These are phyloP conservation scores for Pythium phragmiticola DNA, from an alignment of 352 stramenopile species.

Conservation along the genomic window DNA sequence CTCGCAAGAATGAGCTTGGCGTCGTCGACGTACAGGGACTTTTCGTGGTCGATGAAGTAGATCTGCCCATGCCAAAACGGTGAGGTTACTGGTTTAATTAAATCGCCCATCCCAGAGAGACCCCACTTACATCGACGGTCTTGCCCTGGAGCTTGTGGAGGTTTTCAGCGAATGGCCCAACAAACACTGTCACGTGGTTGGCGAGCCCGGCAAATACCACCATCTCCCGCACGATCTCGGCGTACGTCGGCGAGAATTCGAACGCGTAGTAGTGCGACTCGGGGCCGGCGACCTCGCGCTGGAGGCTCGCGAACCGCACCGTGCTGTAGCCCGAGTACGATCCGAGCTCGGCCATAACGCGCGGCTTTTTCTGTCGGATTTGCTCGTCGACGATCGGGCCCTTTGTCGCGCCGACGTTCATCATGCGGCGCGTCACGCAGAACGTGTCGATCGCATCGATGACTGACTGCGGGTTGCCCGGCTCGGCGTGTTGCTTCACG, in stretches of 20 bases:
- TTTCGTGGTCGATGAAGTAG: slow-evolving; percentile 59
- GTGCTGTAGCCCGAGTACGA: slow-evolving; percentile 45
- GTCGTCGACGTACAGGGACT: slow-evolving; percentile 41
- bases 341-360: slow-evolving; percentile 43
- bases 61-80: slow-evolving; percentile 20
- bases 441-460: slow-evolving; percentile 39
- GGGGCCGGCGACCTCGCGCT: slow-evolving; percentile 33
- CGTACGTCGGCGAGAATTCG: slow-evolving; percentile 45
- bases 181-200: slow-evolving; percentile 46
- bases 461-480: slow-evolving; percentile 36
- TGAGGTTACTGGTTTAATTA: neutral
- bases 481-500: slow-evolving; percentile 33
- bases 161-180: slow-evolving; percentile 40
- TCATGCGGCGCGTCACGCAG: slow-evolving; percentile 30
- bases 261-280: slow-evolving; percentile 49
- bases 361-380: slow-evolving; percentile 37
- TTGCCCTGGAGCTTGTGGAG: slow-evolving; percentile 36
- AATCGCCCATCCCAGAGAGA: no score
- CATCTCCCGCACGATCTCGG: slow-evolving; percentile 40
- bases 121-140: slow-evolving; percentile 38
- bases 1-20: slow-evolving; percentile 48
- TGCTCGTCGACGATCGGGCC: slow-evolving; percentile 35
- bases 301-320: slow-evolving; percentile 43
- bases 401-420: slow-evolving; percentile 38
- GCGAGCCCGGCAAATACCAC: slow-evolving; percentile 44